Evolutionary conservation across 2,329 filamentous ascomycete genomes (phyloP).

Genomic region (Cladosporium sp.): DNA sequence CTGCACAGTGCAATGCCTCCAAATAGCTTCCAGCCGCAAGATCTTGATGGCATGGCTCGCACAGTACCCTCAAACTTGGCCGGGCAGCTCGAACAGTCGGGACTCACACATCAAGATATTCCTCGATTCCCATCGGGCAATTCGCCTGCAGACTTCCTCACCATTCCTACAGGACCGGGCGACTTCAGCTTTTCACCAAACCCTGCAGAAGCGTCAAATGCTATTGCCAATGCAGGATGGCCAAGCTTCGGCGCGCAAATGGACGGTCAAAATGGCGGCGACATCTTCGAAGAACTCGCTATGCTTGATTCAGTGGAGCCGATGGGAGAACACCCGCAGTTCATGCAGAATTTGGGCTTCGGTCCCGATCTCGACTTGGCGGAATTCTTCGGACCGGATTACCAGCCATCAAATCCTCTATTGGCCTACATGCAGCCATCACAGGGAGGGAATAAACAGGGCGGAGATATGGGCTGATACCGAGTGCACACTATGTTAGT

Average conservation of each 20-base stretch:
- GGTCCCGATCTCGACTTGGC: slow-evolving; percentile 58
- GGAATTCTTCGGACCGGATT: slow-evolving; percentile 45
- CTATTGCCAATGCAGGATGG: background rate
- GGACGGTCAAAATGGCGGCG: slow-evolving; percentile 20
- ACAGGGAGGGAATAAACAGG: background rate
- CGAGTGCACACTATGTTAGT: background rate
- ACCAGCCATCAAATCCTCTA: slow-evolving; percentile 39
- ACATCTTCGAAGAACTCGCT: slow-evolving; percentile 56
- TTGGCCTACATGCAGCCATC: slow-evolving; percentile 34
- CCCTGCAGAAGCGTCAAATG: background rate
- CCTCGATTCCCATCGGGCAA: background rate
- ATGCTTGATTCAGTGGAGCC: slow-evolving; percentile 53
- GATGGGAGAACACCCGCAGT: slow-evolving; percentile 54
- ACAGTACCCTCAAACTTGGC: background rate
- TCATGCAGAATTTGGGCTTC: slow-evolving; percentile 65
- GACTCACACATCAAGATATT: slow-evolving; percentile 1
- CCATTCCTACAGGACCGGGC: slow-evolving; percentile 7
- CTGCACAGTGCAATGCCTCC: background rate
- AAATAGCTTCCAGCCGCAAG: background rate
- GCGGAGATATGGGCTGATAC: slow-evolving; percentile 8
- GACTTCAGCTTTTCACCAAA: slow-evolving; percentile 8
- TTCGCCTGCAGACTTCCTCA: slow-evolving; percentile 5
- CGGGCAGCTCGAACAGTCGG: background rate
- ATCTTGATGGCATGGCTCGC: background rate
- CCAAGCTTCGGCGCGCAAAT: background rate